These are phyloP conservation scores for Myotisia sp. DNA, from an alignment of 2,329 filamentous ascomycete genomes.

Conservation along the genomic window DNA sequence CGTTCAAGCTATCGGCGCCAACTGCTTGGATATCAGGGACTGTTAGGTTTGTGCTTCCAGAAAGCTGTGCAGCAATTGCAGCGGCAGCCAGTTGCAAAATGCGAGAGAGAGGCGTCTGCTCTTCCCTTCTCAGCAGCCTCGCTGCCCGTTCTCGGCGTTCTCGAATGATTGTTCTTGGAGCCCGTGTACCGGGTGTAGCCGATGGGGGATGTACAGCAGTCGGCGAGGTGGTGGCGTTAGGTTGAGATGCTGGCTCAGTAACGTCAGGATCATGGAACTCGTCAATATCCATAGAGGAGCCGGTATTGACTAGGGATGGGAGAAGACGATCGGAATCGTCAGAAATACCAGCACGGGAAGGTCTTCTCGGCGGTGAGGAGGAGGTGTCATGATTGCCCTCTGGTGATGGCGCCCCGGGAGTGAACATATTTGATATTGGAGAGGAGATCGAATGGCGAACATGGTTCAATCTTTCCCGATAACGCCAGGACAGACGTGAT, in stretches of 20 bases:
- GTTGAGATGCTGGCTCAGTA: constrained; percentile 25
- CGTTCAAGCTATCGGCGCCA: constrained; percentile 43
- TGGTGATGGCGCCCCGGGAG: constrained; percentile 20
- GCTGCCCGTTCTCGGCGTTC: constrained; percentile 38
- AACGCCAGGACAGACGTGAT: constrained; percentile 25
- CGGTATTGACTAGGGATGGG: constrained; percentile 25
- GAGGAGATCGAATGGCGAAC: constrained; percentile 31
- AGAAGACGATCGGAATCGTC: constrained; percentile 23
- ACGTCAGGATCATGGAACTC: constrained; percentile 30
- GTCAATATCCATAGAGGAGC: constrained; percentile 29
- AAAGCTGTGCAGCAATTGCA: constrained; percentile 50
- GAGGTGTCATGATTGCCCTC: constrained; percentile 15
- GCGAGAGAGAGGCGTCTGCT: constrained; percentile 48
- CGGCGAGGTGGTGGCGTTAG: constrained; percentile 18
- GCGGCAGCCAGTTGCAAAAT: constrained; percentile 49
- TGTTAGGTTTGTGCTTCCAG: constrained; percentile 44
- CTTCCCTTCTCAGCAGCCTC: constrained; percentile 40
- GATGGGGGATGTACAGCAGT: constrained; percentile 22
- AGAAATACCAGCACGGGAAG: constrained; percentile 18
- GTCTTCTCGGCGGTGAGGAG: constrained; percentile 17
- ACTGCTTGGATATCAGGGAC: constrained; percentile 42
- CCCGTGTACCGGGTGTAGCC: too few relatives aligned
- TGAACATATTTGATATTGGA: constrained; percentile 33
- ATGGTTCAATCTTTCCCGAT: constrained; percentile 27
- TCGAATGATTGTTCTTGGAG: too few relatives aligned